These are phyloP conservation scores for Diutina rugosa DNA, from an alignment of 1,139 yeast genomes.

Conservation along the genomic window DNA sequence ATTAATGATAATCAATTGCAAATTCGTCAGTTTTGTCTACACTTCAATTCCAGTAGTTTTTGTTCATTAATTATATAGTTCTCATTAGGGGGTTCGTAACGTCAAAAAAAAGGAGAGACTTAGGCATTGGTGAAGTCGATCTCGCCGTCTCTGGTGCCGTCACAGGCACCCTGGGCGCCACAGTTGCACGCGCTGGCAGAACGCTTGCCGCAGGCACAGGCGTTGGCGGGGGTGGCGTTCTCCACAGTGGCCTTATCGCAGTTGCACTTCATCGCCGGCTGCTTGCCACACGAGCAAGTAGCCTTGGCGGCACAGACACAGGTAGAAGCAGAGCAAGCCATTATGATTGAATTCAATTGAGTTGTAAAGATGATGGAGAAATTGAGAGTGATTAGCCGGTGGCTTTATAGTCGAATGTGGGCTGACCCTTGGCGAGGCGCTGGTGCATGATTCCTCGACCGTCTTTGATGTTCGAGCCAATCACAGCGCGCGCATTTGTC, in stretches of 20 bases:
- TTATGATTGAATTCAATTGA: slow-evolving; percentile 4
- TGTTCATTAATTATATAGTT: background rate
- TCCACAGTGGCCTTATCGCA: slow-evolving; percentile 30
- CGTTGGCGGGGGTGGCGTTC: slow-evolving; percentile 25
- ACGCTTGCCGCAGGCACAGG: slow-evolving; percentile 39
- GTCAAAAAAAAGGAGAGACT: background rate
- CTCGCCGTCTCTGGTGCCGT: slow-evolving; percentile 34
- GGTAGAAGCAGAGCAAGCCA: slow-evolving; percentile 31
- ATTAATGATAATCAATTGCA: no score
- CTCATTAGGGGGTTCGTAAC: background rate
- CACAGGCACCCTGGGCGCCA: slow-evolving; percentile 25
- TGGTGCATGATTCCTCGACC: background rate
- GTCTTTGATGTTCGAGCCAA: background rate
- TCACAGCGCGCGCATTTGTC: background rate
- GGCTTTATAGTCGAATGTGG: background rate
- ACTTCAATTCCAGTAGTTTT: background rate
- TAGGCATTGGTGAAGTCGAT: slow-evolving; percentile 21
- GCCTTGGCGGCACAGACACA: slow-evolving; percentile 38
- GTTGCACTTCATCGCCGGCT: slow-evolving; percentile 32
- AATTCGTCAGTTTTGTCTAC: no score
- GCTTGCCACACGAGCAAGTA: slow-evolving; percentile 37
- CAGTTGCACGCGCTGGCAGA: slow-evolving; percentile 27
- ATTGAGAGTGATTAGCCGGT: background rate
- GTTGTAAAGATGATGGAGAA: background rate
- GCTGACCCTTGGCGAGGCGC: background rate